Conservation (phyloP, 148 eudicot species). For the Mesembryanthemum crystallinum region DNA sequence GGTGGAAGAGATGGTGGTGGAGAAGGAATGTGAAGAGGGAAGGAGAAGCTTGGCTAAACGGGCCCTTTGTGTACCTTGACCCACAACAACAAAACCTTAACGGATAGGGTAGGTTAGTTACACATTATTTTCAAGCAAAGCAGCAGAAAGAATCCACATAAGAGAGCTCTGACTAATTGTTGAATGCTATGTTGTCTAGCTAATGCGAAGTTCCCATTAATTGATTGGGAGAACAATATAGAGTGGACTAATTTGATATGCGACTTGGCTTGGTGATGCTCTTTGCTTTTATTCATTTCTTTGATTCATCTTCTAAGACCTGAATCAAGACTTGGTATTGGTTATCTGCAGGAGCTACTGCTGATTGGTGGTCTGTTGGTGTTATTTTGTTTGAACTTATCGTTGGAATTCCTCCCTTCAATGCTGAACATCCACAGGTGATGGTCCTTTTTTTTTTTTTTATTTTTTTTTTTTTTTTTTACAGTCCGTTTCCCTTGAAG, state of each 20-base stretch:
- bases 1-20: too few species aligned
- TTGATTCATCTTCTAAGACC: not conserved
- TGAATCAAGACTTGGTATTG: not conserved
- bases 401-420: conserved; percentile 98
- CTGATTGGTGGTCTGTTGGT: conserved; percentile 99
- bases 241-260: not conserved
- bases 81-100: not conserved
- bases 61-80: not conserved
- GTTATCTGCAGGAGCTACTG: conserved; percentile 66
- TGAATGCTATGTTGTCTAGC: not conserved
- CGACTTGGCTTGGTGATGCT: not conserved
- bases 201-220: not conserved
- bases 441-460: not conserved
- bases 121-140: not conserved
- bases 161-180: not conserved
- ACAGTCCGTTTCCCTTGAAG: conserved; percentile 2
- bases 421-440: conserved; percentile 99
- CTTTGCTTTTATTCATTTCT: not conserved
- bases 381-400: conserved; percentile 89
- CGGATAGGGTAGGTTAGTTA: not conserved
- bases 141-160: not conserved
- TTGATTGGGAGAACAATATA: conserved; percentile 7
- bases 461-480: not conserved
- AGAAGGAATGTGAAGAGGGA: too few species aligned
- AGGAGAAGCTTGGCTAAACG: too few species aligned